Evolutionary conservation across 345 rosid genomes (phyloP), one percentile per base, ranked within the genome.

Genomic region (Chamaenerion angustifolium): DNA sequence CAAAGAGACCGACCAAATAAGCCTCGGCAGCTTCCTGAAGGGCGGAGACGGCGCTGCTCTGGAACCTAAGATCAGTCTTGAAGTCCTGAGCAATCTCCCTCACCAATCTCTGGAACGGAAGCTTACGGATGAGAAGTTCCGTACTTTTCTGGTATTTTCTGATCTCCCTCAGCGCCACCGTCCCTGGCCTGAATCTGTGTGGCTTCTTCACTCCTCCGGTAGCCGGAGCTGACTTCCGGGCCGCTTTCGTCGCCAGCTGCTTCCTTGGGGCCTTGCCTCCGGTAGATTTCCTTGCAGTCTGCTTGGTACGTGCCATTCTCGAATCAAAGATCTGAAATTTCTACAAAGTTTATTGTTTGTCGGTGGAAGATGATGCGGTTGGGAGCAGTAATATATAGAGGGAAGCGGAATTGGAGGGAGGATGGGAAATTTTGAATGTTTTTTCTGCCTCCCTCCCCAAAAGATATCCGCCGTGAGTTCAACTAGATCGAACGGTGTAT

Each of bases 131-230:
- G 56, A 75, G 12, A 6, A 78, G 65, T 70, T 77, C 80, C 0
- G 76, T 75, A 41, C 80, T 78, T 58, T 78, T 75, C 58, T 78
- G 84, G 52, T 75, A 75, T 61, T 75, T 75, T 25, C 84, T 57
- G 63, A 78, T 78, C 15, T 75, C 80, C 19, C 80, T 50, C 12
- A 78, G 47, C 0, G 83, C 80, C 3, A 78, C 83, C 0, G 83
- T 75, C 44, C 83, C 80, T 0, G 83, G 80, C 56, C 78, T 68
- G 74, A 78, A 78, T 51, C 83, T 71, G 58, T 77, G 83, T 0
- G 83, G 83, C 54, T 77, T 77, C 76, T 77, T 77, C 60, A 77
- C 83, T 47, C 83, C 83, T 55, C 80, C 80, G 41, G 78, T 78
- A 13, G 84, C 84, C 8, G 81, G 81, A 11, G 81, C 81, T 0